These are phyloP conservation scores for Xylariaceae sp. DNA, from an alignment of 2,329 filamentous ascomycete genomes.

Conservation along the genomic window DNA sequence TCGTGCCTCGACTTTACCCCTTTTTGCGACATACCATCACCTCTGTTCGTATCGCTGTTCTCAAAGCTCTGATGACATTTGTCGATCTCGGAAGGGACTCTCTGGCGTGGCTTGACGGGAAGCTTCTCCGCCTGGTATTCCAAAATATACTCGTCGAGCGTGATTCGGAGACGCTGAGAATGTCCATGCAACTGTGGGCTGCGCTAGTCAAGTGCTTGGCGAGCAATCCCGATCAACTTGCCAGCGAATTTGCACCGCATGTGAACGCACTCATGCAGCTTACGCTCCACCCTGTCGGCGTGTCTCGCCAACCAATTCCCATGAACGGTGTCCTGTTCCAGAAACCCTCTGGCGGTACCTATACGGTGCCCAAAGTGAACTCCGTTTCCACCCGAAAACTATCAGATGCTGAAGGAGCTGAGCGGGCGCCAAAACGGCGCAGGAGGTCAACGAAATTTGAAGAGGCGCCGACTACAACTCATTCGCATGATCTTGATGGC, in stretches of 20 bases:
- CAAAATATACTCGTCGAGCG: conserved; percentile 94
- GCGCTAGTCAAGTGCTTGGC: conserved; percentile 68
- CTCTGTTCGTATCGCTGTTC: conserved; percentile 85
- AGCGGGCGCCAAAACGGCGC: conserved; percentile 68
- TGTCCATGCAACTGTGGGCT: conserved; percentile 84
- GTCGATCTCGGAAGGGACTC: conserved; percentile 79
- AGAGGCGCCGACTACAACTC: conserved; percentile 56
- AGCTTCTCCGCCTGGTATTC: conserved; percentile 81
- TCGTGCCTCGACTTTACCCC: conserved; percentile 90
- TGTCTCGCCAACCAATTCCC: conserved; percentile 82
- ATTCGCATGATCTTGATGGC: conserved; percentile 93
- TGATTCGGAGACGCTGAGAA: conserved; percentile 74
- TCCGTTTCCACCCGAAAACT: conserved; percentile 44
- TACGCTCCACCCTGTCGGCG: conserved; percentile 85
- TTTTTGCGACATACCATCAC: conserved; percentile 97
- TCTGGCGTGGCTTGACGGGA: conserved; percentile 88
- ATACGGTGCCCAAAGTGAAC: conserved; percentile 52
- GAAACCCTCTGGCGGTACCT: conserved; percentile 85
- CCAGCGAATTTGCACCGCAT: conserved; percentile 68
- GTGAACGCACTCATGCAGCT: conserved; percentile 78
- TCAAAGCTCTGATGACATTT: conserved; percentile 90
- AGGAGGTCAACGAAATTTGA: conserved; percentile 82
- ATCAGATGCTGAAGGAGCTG: conserved; percentile 51
- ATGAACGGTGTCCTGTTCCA: conserved; percentile 90
- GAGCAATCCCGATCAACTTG: conserved; percentile 60